A percentile compares a stretch with the other conserved stretches of the same genome.
These are phyloP conservation scores for Microbotryum saponariae DNA, from an alignment of 1,284 basidiomycete species.

Conservation along the genomic window DNA sequence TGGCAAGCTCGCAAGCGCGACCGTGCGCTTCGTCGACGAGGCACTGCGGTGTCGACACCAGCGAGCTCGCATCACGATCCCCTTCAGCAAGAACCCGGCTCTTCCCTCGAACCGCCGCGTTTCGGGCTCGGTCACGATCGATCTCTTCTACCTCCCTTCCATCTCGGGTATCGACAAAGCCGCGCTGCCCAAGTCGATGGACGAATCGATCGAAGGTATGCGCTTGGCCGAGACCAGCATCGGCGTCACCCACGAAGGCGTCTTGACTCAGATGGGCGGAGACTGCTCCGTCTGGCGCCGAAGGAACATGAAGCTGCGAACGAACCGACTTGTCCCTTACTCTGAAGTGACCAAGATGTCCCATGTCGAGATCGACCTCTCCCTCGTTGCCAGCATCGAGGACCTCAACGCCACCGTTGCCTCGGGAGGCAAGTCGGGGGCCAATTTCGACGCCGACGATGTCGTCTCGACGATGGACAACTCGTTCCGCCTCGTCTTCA, in stretches of 20 bases:
- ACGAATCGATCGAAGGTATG: slow-evolving; percentile 84
- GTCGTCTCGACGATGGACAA: slow-evolving; percentile 61
- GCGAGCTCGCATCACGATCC: slow-evolving; percentile 12
- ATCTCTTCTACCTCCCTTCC: slow-evolving; percentile 72
- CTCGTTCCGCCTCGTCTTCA: slow-evolving; percentile 79
- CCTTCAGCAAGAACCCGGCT: slow-evolving; percentile 40
- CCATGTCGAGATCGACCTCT: slow-evolving; percentile 81
- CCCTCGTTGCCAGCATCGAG: slow-evolving; percentile 67
- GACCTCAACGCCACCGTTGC: slow-evolving; percentile 58
- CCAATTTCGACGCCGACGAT: slow-evolving; percentile 44
- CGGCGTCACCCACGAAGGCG: slow-evolving; percentile 82
- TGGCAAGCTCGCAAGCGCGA: slow-evolving; percentile 19
- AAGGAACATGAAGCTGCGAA: slow-evolving; percentile 75
- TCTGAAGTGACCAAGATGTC: slow-evolving; percentile 89
- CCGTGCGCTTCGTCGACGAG: slow-evolving; percentile 41
- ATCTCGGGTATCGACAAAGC: slow-evolving; percentile 57
- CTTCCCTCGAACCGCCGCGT: slow-evolving; percentile 46
- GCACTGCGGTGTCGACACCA: slow-evolving; percentile 37
- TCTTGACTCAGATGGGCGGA: slow-evolving; percentile 88
- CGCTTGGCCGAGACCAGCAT: slow-evolving; percentile 85
- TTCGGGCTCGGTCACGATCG: slow-evolving; percentile 68
- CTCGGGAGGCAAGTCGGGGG: slow-evolving; percentile 16
- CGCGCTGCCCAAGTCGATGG: slow-evolving; percentile 79
- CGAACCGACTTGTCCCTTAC: slow-evolving; percentile 78
- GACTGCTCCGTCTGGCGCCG: slow-evolving; percentile 86